phyloP scores from a whole-genome alignment of 2,329 filamentous ascomycete genomes.

The Colletotrichum eleusines region DNA sequence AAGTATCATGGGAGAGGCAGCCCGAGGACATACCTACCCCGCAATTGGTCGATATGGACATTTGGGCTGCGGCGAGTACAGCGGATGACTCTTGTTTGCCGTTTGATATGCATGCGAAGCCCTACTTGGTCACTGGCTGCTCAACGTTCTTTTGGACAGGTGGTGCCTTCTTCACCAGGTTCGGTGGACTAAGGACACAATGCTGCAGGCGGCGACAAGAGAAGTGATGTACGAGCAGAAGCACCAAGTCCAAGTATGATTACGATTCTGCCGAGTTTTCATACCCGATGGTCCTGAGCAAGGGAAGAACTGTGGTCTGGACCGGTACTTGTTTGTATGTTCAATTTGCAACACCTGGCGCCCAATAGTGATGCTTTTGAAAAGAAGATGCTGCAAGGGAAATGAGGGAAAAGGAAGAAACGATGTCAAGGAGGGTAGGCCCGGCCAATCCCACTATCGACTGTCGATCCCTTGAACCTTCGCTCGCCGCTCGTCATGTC shows the following conservation, averaged over 20 bases:
- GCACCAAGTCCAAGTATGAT: neutral
- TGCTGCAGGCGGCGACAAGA: neutral
- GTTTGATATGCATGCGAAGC: neutral
- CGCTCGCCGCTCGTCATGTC: slow-evolving; percentile 1
- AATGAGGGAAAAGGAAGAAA: neutral
- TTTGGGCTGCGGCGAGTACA: neutral
- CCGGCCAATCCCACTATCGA: neutral
- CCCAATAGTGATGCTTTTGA: neutral
- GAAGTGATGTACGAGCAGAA: neutral
- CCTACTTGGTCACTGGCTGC: neutral
- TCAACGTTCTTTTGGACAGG: neutral
- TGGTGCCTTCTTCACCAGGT: neutral
- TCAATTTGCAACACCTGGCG: neutral
- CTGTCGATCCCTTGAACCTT: slow-evolving; percentile 5
- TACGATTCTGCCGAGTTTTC: neutral
- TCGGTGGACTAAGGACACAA: neutral
- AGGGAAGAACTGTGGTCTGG: neutral
- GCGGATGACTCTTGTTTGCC: neutral
- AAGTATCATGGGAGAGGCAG: neutral
- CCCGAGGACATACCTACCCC: neutral
- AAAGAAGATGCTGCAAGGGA: neutral
- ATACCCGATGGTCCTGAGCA: neutral
- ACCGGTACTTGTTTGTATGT: neutral
- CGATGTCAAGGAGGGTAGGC: neutral
- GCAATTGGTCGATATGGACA: no score